Evolutionary conservation across 176 grass and related monocot species (phyloP), one percentile per base, ranked within the genome.

Genomic region (Zoysia japonica): DNA sequence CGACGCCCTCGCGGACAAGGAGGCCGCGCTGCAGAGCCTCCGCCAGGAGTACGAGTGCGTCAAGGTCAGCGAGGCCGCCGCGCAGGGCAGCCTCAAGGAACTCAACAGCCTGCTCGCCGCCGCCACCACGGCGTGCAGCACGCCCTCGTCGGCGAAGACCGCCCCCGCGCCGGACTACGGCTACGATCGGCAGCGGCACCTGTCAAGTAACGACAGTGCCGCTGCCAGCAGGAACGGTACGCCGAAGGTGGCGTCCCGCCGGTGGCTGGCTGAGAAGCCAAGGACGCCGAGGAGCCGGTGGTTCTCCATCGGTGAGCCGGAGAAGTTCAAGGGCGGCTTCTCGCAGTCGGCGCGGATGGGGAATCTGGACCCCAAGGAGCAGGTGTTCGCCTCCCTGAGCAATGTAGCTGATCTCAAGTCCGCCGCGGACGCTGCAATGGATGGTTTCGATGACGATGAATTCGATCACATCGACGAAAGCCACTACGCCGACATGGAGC

Each of bases 41-140:
- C 91, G 89, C 20, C 96, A 95, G 80, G 92, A 99, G 77, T 88
- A 82, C 52, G 92, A 99, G 49, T 89, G 90, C 86, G 56, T 99
- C 77, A 95, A 93, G 87, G 90, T 99, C 84, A 99, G 92, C 65
- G 96, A 99, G 77, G 86, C 88, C 71, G 90, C 92, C 1, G 96
- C 90, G 36, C 90, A 84, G 76, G 86, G 89, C 20, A 99, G 96
- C 71, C 90, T 99, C 62, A 95, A 57, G 73, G 96, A 91, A 86
- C 82, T 99, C 49, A 90, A 99, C 71, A 87, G 80, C 90, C 86
- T 99, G 59, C 90, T 99, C 39, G 96, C 88, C n/a, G 84, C 86
- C 6, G 88, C 90, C 19, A 70, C 87, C 2, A 90, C 55, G 20
- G 72, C 78, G 44, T 77, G 82, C 82, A 86, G 76, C 82, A 89